Evolutionary conservation across 139 green algal species (phyloP), one percentile per base, ranked within the genome.

Genomic region (Protoeuglena noctilucae): DNA sequence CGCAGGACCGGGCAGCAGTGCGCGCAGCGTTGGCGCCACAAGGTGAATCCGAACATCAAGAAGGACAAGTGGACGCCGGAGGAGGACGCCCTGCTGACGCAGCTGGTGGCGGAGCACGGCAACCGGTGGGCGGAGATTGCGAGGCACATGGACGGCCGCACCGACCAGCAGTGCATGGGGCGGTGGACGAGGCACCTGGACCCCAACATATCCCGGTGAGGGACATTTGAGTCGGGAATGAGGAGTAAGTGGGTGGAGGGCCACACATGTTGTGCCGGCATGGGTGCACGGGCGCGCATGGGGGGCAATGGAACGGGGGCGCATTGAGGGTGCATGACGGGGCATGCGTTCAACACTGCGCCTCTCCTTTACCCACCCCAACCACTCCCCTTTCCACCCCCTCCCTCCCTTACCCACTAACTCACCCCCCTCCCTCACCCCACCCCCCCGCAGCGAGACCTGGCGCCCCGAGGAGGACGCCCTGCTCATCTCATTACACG

Each of bases 111-210:
- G 0, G 17, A 75, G 53, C 45, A 78, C 53, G 78, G 80, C 40
- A 62, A 64, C 28, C 48, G 60, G 17, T 93, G 83, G 83, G 83
- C 83, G 3, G 69, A 78, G 23, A 86, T 93, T 21, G 70, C 78
- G 2, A 70, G 82, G 16, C 58, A 72, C 27, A 59, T 80, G 34
- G 55, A 65, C n/a, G 77, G 79, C 0, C 68, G 79, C 29, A 88
- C 82, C 28, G 82, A 93, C 60, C 84, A 93, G 73, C 84, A 93
- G 68, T 92, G 84, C 69, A 89, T 93, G 82, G 84, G 82, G 17
- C 67, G 82, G 25, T 92, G 80, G 80, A 65, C 75, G 25, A 65
- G 80, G 1, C 84, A 89, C 62, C 66, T 93, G 30, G 84, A 93
- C 65, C 84, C 84, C 1, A 62, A 55, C 40, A 85, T 93, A 39